Percentiles rank a stretch among this genome's conserved stretches.
Conservation (phyloP, 331 rosid genomes). For the Acacia concinna region DNA sequence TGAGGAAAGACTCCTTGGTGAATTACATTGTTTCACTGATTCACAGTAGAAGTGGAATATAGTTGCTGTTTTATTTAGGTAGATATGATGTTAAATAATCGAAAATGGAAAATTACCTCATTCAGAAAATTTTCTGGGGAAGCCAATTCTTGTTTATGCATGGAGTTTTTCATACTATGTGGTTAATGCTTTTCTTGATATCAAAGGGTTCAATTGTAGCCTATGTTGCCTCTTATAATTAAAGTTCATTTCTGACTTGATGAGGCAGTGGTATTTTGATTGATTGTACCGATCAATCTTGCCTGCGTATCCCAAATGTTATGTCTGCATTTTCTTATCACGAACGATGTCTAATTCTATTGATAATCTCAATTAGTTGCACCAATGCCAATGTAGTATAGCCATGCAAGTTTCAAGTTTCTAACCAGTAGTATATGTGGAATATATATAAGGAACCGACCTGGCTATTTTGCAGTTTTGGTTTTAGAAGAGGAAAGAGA, state of each 20-base stretch:
- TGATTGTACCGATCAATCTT: not conserved
- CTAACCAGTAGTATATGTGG: not conserved
- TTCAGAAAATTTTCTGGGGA: not conserved
- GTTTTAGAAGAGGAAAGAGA: not conserved
- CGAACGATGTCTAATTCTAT: slow-evolving; percentile 8
- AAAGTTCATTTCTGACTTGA: not conserved
- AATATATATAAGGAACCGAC: not conserved
- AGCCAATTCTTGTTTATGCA: not conserved
- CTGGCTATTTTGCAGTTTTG: not conserved
- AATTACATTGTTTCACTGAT: not conserved
- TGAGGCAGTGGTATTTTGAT: not conserved
- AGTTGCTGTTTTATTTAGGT: not conserved
- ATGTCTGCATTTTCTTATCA: not conserved
- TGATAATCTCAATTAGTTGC: not conserved
- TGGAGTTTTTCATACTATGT: no score
- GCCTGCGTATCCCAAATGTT: not conserved
- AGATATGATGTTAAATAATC: not conserved
- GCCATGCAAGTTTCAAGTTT: slow-evolving; percentile 13
- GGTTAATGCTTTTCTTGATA: no score
- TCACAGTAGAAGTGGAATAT: not conserved
- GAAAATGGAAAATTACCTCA: not conserved
- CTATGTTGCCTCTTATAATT: no score
- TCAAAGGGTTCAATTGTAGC: no score
- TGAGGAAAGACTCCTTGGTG: slow-evolving; percentile 29
- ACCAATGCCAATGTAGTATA: slow-evolving; percentile 12